Evolutionary conservation across 805 yeast genomes (phyloP).

Genomic region (Naumovozyma dairenensis): DNA sequence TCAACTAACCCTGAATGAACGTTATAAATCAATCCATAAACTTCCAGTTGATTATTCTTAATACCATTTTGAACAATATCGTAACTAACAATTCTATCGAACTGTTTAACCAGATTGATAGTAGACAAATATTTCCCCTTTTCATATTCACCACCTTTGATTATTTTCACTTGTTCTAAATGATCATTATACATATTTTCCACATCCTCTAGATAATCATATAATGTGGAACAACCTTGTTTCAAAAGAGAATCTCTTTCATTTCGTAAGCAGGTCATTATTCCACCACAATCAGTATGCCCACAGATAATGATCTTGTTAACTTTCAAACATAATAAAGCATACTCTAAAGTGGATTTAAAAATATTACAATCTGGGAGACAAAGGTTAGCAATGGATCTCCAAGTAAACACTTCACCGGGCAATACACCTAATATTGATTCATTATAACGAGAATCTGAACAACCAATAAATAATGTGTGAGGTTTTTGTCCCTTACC

Average conservation of each 20-base stretch:
- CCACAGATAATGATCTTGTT: conserved; percentile 80
- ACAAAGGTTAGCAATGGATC: conserved; percentile 78
- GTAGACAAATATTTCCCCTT: conserved; percentile 47
- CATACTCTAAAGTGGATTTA: conserved; percentile 76
- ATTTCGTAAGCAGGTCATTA: conserved; percentile 57
- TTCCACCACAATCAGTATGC: conserved; percentile 92
- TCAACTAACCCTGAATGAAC: conserved; percentile 55
- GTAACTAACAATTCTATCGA: conserved; percentile 47
- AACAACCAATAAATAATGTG: conserved; percentile 89
- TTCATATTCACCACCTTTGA: neutral
- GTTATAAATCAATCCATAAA: conserved; percentile 78
- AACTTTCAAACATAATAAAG: conserved; percentile 75
- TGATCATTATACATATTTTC: conserved; percentile 55
- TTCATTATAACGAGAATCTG: conserved; percentile 86
- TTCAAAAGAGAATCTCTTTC: conserved; percentile 33
- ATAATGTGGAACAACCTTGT: conserved; percentile 32
- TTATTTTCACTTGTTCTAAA: conserved; percentile 20
- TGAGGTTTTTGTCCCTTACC: conserved; percentile 87
- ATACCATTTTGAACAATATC: conserved; percentile 56
- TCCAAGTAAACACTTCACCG: conserved; percentile 82
- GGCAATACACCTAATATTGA: conserved; percentile 66
- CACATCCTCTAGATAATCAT: conserved; percentile 47
- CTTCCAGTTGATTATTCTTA: conserved; percentile 45
- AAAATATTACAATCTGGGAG: conserved; percentile 59
- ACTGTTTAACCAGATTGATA: conserved; percentile 66